phyloP scores from a whole-genome alignment of 768 basidiomycete genomes.

The Termitomyces sp. region DNA sequence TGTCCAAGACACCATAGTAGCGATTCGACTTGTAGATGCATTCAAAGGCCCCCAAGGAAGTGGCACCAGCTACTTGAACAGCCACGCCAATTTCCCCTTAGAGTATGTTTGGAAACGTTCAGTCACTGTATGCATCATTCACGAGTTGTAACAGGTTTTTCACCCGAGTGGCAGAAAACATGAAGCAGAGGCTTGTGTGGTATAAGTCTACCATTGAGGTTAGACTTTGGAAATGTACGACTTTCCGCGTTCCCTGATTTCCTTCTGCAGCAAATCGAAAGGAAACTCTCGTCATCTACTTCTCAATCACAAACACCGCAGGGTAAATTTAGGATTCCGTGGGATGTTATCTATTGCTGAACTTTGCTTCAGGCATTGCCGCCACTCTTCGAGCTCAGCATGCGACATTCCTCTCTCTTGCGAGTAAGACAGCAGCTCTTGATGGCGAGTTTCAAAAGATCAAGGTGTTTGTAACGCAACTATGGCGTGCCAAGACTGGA shows the following conservation, averaged over 20 bases:
- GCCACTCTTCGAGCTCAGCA: slow-evolving; percentile 79
- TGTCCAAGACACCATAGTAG: slow-evolving; percentile 74
- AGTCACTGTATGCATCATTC: background rate
- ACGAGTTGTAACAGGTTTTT: slow-evolving; percentile 49
- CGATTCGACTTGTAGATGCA: slow-evolving; percentile 73
- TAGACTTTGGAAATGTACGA: background rate
- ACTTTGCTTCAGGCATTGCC: slow-evolving; percentile 42
- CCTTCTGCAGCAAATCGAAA: slow-evolving; percentile 65
- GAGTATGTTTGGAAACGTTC: slow-evolving; percentile 42
- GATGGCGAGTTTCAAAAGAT: slow-evolving; percentile 75
- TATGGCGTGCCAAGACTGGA: slow-evolving; percentile 77
- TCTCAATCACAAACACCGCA: slow-evolving; percentile 71
- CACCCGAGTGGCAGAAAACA: slow-evolving; percentile 61
- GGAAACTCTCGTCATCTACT: slow-evolving; percentile 66
- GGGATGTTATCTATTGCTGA: background rate
- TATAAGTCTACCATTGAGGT: slow-evolving; percentile 82
- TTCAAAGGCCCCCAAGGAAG: slow-evolving; percentile 67
- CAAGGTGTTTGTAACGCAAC: slow-evolving; percentile 66
- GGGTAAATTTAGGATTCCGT: slow-evolving; percentile 31
- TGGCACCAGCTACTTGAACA: slow-evolving; percentile 64
- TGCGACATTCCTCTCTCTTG: slow-evolving; percentile 68
- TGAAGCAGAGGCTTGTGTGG: slow-evolving; percentile 68
- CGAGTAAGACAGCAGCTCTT: slow-evolving; percentile 67
- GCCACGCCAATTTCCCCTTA: slow-evolving; percentile 75
- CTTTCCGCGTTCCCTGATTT: background rate